Evolutionary conservation across 345 rosid genomes (phyloP).

Genomic region (Psidium guajava): DNA sequence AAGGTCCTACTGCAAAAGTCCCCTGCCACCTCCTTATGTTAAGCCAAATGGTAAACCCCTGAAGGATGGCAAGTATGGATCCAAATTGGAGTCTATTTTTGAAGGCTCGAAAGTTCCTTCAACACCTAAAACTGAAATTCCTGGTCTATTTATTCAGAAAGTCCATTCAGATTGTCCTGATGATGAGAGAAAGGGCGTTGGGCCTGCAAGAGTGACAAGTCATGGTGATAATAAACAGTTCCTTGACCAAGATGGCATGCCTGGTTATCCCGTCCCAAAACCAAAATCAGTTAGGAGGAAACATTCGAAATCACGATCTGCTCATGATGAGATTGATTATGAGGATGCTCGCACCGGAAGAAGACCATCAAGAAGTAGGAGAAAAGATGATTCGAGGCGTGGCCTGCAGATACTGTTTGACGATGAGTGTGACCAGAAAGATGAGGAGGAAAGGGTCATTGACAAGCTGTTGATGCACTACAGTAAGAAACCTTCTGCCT

Average conservation of each 20-base stretch:
- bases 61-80: slow-evolving; percentile 23
- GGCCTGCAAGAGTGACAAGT: slow-evolving; percentile 10
- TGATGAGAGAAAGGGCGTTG: slow-evolving; percentile 12
- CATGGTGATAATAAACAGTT: slow-evolving; percentile 4
- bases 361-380: slow-evolving; percentile 47
- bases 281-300: slow-evolving; percentile 50
- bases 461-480: slow-evolving; percentile 84
- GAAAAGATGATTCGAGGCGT: slow-evolving; percentile 51
- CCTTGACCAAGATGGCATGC: slow-evolving; percentile 12
- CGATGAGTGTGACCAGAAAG: slow-evolving; percentile 37
- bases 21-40: slow-evolving; percentile 26
- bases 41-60: slow-evolving; percentile 14
- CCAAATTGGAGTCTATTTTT: slow-evolving; percentile 12
- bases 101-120: slow-evolving; percentile 23
- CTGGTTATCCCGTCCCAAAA: slow-evolving; percentile 31
- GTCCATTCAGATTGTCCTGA: slow-evolving; percentile 18
- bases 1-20: slow-evolving; percentile 24
- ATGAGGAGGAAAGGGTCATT: slow-evolving; percentile 74
- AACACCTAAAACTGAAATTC: slow-evolving; percentile 4
- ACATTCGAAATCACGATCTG: slow-evolving; percentile 26
- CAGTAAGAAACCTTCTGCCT: slow-evolving; percentile 62
- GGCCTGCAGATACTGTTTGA: slow-evolving; percentile 60
- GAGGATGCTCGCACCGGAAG: slow-evolving; percentile 23
- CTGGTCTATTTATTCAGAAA: slow-evolving; percentile 12
- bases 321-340: slow-evolving; percentile 19